Evolutionary conservation across 2,329 filamentous ascomycete genomes (phyloP), one percentile per base, ranked within the genome.

Genomic region (Claviceps digitariae): DNA sequence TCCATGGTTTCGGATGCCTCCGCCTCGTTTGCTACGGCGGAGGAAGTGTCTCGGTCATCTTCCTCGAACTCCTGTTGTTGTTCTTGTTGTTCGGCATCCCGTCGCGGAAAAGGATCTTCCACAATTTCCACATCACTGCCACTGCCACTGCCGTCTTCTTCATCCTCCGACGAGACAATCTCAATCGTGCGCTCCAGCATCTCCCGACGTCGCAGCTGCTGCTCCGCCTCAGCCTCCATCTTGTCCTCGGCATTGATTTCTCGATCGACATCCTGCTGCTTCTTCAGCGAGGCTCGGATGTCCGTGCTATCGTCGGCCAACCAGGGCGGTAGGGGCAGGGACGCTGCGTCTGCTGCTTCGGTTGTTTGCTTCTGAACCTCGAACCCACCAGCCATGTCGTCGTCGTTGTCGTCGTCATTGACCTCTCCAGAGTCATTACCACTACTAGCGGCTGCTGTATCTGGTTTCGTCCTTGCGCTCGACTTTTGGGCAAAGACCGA

Each of bases 261-360:
- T 21, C 70, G 68, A 49, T 84, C 79, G 48, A 66, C 73, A 60
- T 70, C 77, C 58, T 69, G 76, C 67, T 82, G 78, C 54, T 79
- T 76, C 59, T 77, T 79, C 56, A 82, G 67, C 27, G 77, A 75
- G 50, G 83, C 76, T 56, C 84, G 75, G 34, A 90, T 81, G 54
- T 90, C 86, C 2, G 76, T 74, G 15, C 15, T 45, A 6, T 81
- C 69, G 56, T 82, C 78, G 2, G 72, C 69, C 62, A 93, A 77
- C 87, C 87, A 93, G 0, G 87, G 87, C 1, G 87, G 87, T 8
- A 91, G 63, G 0, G 84, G 87, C 8, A 90, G 63, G 0, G 84
- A 83, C n/a, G 72, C 74, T 1, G 77, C 72, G 3, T 64, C 67
- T 65, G 74, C 65, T 56, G 74, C 62, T 60, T 4, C 25, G 65